A percentile compares a stretch with the other conserved stretches of the same genome.
Conservation (phyloP, 2,329 filamentous ascomycete species). For the Claviceps fusiformis region DNA sequence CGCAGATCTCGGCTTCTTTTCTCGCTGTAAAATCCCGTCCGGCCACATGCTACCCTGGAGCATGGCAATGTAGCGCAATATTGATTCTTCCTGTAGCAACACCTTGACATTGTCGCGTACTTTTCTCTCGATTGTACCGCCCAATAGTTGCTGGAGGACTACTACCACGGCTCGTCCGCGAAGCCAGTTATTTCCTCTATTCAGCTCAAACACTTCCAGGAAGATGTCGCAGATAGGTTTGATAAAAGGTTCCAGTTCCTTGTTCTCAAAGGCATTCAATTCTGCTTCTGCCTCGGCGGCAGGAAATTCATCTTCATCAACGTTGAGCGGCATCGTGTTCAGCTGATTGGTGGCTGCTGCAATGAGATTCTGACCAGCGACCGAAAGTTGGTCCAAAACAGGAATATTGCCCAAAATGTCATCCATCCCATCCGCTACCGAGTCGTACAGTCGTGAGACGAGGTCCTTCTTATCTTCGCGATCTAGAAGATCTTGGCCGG, state of each 20-base stretch:
- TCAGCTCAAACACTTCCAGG: conserved; percentile 87
- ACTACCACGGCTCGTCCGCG: conserved; percentile 91
- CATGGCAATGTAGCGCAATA: conserved; percentile 62
- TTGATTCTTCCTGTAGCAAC: conserved; percentile 62
- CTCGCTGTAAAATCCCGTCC: conserved; percentile 40
- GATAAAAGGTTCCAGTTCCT: conserved; percentile 85
- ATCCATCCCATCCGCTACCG: conserved; percentile 94
- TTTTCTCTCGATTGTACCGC: conserved; percentile 91
- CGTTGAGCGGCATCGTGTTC: conserved; percentile 38
- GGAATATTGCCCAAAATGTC: conserved; percentile 94
- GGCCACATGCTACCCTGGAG: conserved; percentile 77
- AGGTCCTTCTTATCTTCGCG: conserved; percentile 67
- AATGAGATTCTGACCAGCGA: conserved; percentile 83
- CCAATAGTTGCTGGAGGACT: conserved; percentile 86
- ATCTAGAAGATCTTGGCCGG: conserved; percentile 41
- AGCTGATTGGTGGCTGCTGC: conserved; percentile 58
- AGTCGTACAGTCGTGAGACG: conserved; percentile 89
- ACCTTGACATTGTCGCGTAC: conserved; percentile 71
- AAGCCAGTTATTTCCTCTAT: conserved; percentile 93
- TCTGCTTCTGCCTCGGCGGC: conserved; percentile 82
- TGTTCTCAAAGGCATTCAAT: conserved; percentile 81
- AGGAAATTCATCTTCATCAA: conserved; percentile 34
- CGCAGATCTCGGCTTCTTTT: conserved; percentile 43
- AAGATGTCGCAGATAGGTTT: conserved; percentile 98
- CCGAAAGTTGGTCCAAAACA: conserved; percentile 83